Conservation (phyloP, 1,139 yeast species). For the Yamadazyma sp. region DNA sequence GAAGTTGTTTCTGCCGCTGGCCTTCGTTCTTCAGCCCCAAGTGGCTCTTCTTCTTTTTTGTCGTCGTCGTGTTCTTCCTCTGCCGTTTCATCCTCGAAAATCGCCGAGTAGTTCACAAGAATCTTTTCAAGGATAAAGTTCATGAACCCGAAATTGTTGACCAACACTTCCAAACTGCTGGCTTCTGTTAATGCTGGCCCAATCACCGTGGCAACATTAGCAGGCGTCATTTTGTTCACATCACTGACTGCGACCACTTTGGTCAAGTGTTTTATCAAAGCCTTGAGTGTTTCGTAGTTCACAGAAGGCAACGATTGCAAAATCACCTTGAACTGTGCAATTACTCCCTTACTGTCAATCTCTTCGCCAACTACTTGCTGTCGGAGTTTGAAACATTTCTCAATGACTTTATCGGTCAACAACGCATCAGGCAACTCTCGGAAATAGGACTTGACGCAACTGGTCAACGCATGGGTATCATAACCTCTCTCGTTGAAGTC, state of each 20-base stretch:
- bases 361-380: constrained; percentile 24
- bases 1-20: background rate
- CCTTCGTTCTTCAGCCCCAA: background rate
- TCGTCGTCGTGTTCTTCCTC: background rate
- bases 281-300: constrained; percentile 67
- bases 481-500: constrained; percentile 65
- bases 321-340: constrained; percentile 42
- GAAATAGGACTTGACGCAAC: constrained; percentile 80
- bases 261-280: constrained; percentile 68
- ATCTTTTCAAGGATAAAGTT: constrained; percentile 53
- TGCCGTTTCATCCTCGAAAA: constrained; percentile 36
- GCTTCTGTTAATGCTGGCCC: constrained; percentile 64
- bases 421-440: constrained; percentile 90
- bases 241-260: constrained; percentile 58
- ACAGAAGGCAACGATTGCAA: constrained; percentile 57
- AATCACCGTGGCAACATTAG: constrained; percentile 76
- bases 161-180: constrained; percentile 49
- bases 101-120: constrained; percentile 39
- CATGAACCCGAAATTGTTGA: constrained; percentile 56
- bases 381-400: constrained; percentile 47
- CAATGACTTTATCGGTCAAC: constrained; percentile 55
- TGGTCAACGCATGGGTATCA: constrained; percentile 87
- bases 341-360: constrained; percentile 13
- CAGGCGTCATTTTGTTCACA: constrained; percentile 75
- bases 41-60: background rate